Percentiles rank a stretch among this genome's conserved stretches.
phyloP scores from a whole-genome alignment of 1,139 yeast species.

The Suhomyces wounanorum region DNA sequence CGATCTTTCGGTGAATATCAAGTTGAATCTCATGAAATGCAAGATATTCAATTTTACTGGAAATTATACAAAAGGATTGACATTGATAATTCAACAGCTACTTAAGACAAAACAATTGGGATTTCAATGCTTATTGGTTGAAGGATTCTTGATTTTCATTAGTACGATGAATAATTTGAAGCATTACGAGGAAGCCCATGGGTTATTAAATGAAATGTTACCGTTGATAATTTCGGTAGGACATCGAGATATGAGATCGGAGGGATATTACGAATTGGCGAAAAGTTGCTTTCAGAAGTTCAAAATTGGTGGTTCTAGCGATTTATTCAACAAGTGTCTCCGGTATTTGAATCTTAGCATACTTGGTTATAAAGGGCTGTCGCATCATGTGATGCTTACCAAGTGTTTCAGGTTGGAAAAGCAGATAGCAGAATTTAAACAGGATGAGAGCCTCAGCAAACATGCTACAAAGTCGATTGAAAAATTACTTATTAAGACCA shows the following conservation, averaged over 20 bases:
- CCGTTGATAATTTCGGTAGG: slow-evolving; percentile 41
- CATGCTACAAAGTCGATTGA: slow-evolving; percentile 38
- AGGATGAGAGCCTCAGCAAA: slow-evolving; percentile 27
- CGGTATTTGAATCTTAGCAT: slow-evolving; percentile 44
- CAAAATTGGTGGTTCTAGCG: slow-evolving; percentile 12
- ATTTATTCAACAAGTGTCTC: slow-evolving; percentile 29
- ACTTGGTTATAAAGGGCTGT: slow-evolving; percentile 42
- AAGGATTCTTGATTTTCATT: slow-evolving; percentile 43
- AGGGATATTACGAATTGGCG: slow-evolving; percentile 43
- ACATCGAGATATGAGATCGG: slow-evolving; percentile 35
- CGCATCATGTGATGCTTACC: slow-evolving; percentile 30
- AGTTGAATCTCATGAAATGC: slow-evolving; percentile 48
- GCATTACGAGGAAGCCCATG: slow-evolving; percentile 37
- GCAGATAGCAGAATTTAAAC: slow-evolving; percentile 31
- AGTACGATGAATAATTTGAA: slow-evolving; percentile 39
- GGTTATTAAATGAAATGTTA: slow-evolving; percentile 37
- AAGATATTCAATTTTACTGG: slow-evolving; percentile 39
- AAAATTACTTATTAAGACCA: slow-evolving; percentile 30
- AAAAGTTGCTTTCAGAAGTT: slow-evolving; percentile 25
- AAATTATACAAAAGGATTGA: slow-evolving; percentile 42
- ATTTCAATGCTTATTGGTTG: slow-evolving; percentile 36
- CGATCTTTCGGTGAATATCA: slow-evolving; percentile 43
- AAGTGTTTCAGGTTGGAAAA: slow-evolving; percentile 36
- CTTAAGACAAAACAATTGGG: slow-evolving; percentile 46
- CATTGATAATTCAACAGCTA: slow-evolving; percentile 48